phyloP scores from a whole-genome alignment of 176 grass and related monocot genomes.

The Ampelocalamus luodianensis region DNA sequence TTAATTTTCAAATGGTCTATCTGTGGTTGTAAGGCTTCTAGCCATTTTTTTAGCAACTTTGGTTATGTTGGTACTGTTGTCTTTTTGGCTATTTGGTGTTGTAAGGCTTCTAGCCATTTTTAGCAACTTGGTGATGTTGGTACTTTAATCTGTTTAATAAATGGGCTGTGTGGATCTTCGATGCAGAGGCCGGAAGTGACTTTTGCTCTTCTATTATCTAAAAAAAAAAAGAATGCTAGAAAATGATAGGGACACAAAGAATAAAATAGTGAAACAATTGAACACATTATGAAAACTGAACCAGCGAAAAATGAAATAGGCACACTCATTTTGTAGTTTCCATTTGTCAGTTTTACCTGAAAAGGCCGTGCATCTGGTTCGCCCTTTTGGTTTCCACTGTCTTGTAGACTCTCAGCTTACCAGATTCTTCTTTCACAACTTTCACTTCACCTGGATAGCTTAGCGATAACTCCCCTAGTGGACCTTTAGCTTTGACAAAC shows the following conservation, averaged over 20 bases:
- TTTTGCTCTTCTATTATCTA: no score
- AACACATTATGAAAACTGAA: constrained; percentile 19
- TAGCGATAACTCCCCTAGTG: constrained; percentile 77
- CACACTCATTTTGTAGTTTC: background rate
- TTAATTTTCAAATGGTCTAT: no score
- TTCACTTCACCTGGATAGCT: constrained; percentile 79
- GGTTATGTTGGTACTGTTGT: no score
- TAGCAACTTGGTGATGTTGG: no score
- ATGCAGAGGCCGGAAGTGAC: no score
- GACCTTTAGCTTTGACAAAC: constrained; percentile 90
- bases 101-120: no score
- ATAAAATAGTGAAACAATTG: background rate
- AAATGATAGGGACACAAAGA: constrained; percentile 5
- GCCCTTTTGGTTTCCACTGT: constrained; percentile 77
- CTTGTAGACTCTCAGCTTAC: constrained; percentile 68
- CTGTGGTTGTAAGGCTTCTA: no score
- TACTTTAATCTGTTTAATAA: no score
- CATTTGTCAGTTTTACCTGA: constrained; percentile 62
- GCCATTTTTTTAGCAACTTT: no score
- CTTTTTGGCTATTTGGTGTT: no score
- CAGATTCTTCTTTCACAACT: constrained; percentile 77
- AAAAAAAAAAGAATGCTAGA: background rate
- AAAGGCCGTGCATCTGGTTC: constrained; percentile 97
- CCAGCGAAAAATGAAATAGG: background rate
- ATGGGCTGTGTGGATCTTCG: no score